Percentiles rank a stretch among this genome's conserved stretches.
phyloP scores from a whole-genome alignment of 345 rosid species.

The Noccaea bulbosa region DNA sequence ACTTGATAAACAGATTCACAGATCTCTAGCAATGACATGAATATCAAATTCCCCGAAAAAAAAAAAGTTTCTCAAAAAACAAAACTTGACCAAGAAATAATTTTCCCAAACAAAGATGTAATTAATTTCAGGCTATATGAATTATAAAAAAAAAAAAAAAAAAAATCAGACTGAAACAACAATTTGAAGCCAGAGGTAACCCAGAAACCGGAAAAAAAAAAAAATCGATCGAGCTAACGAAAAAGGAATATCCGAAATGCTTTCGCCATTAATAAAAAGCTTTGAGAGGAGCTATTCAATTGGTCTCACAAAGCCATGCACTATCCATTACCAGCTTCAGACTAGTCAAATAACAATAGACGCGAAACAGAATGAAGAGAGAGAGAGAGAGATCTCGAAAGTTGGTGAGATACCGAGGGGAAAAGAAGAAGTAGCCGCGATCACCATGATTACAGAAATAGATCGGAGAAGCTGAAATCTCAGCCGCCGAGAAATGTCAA shows the following conservation, averaged over 20 bases:
- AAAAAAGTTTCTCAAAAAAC: not conserved
- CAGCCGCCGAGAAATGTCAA: constrained; percentile 36
- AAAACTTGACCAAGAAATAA: constrained; percentile 4
- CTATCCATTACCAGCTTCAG: constrained; percentile 4
- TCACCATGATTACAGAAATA: constrained; percentile 60
- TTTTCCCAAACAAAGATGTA: not conserved
- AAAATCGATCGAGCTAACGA: constrained; percentile 10
- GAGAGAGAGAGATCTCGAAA: constrained; percentile 16
- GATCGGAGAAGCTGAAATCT: constrained; percentile 24
- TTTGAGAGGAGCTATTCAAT: not conserved
- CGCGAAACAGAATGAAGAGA: not conserved
- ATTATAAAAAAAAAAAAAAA: no score
- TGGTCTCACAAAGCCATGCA: constrained; percentile 34
- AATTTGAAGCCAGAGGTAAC: not conserved
- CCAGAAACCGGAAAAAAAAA: not conserved
- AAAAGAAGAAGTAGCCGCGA: constrained; percentile 71
- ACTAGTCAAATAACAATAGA: constrained; percentile 24
- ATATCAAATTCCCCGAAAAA: not conserved
- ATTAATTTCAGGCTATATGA: not conserved
- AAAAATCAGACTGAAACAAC: constrained; percentile 9
- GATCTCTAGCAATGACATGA: constrained; percentile 24
- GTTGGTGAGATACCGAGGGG: constrained; percentile 53
- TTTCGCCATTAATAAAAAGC: constrained; percentile 16
- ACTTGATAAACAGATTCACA: constrained; percentile 6
- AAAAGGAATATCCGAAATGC: constrained; percentile 18